These are phyloP conservation scores for Ambrosia trifida DNA, from an alignment of 129 eudicot genomes.

Conservation along the genomic window DNA sequence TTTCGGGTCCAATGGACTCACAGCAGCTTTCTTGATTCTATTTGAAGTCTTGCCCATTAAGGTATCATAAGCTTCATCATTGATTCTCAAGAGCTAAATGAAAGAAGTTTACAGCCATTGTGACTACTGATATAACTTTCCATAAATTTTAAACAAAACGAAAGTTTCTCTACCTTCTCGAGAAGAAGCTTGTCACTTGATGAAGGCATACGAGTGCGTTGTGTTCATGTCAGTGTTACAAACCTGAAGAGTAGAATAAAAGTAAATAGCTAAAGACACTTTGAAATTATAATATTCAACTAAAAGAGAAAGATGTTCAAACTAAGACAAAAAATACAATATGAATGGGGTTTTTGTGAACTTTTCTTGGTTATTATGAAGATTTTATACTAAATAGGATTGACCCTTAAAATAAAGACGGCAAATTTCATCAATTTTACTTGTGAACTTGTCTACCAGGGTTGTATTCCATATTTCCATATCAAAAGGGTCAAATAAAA, in stretches of 20 bases:
- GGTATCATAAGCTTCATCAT: slow-evolving; percentile 48
- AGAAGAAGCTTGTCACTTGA: slow-evolving; percentile 67
- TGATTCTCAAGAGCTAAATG: slow-evolving; percentile 71
- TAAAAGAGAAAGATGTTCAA: neutral
- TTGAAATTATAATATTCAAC: neutral
- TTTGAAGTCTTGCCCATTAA: slow-evolving; percentile 23
- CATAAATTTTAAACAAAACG: neutral
- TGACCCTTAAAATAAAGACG: neutral
- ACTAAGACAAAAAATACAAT: neutral
- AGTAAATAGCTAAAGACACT: neutral
- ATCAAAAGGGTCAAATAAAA: neutral
- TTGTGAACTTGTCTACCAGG: neutral
- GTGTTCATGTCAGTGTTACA: slow-evolving; percentile 76
- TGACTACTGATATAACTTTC: neutral
- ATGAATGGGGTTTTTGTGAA: neutral
- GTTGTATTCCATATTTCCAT: neutral
- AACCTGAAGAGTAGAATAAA: slow-evolving; percentile 47
- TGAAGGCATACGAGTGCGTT: slow-evolving; percentile 82
- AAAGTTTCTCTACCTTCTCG: slow-evolving; percentile 57
- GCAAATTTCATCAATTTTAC: neutral
- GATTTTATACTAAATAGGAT: neutral
- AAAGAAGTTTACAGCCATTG: slow-evolving; percentile 4
- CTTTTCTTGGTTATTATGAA: neutral
- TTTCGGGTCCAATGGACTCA: slow-evolving; percentile 25
- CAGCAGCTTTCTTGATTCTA: slow-evolving; percentile 29